phyloP scores from a whole-genome alignment of 345 rosid genomes.

The Excoecaria cochinchinensis region DNA sequence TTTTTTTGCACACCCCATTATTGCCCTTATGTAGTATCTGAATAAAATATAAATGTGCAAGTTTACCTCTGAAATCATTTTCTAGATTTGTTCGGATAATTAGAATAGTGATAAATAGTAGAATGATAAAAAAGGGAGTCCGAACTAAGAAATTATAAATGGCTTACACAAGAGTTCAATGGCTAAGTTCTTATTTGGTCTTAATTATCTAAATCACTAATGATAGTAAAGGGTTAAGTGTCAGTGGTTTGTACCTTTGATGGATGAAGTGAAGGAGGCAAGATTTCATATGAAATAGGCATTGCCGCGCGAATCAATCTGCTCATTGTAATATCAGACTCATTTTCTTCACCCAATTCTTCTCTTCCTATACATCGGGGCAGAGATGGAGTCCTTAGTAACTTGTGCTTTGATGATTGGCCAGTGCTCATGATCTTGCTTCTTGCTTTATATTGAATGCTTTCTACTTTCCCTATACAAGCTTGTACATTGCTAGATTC shows the following conservation, averaged over 20 bases:
- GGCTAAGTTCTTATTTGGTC: not conserved
- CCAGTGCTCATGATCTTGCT: constrained; percentile 4
- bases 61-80: no score
- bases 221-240: not conserved
- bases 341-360: constrained; percentile 39
- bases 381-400: constrained; percentile 51
- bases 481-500: constrained; percentile 16
- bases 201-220: not conserved
- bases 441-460: constrained; percentile 13
- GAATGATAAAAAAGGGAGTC: not conserved
- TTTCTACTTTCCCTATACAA: constrained; percentile 6
- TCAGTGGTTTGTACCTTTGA: constrained; percentile 34
- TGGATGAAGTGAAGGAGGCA: constrained; percentile 15
- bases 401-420: constrained; percentile 5
- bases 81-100: no score
- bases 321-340: constrained; percentile 54
- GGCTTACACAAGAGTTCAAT: not conserved
- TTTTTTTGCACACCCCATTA: no score
- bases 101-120: not conserved
- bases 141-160: no score
- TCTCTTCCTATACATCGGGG: constrained; percentile 35
- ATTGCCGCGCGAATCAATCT: constrained; percentile 57
- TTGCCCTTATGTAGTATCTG: no score
- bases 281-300: constrained; percentile 26
- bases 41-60: no score